A percentile compares a stretch with the other conserved stretches of the same genome.
Evolutionary conservation across 106 monocot genomes (phyloP).

Genomic region (Acanthochlamys bracteata): DNA sequence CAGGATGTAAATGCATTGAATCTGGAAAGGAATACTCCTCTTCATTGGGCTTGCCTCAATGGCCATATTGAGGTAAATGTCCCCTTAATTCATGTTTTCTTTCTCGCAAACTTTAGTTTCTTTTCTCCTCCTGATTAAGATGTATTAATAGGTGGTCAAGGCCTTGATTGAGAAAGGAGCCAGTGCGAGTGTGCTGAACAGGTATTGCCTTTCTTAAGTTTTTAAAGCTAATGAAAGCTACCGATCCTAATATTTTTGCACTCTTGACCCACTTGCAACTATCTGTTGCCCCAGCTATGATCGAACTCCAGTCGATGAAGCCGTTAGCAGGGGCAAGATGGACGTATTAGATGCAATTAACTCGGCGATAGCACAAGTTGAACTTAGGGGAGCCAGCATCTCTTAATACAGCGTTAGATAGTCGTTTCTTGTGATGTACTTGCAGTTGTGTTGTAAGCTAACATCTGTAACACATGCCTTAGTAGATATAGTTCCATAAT

Average conservation of each 20-base stretch:
- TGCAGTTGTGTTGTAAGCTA: no score
- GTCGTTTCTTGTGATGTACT: no score
- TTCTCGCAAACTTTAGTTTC: not conserved
- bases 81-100: not conserved
- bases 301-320: conserved; percentile 87
- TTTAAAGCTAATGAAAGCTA: no score
- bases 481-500: no score
- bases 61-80: conserved; percentile 69
- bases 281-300: conserved; percentile 43
- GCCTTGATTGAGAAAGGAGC: conserved; percentile 59
- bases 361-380: conserved; percentile 52
- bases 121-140: not conserved
- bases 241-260: no score
- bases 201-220: conserved; percentile 22
- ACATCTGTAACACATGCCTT: no score
- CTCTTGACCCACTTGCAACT: not conserved
- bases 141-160: conserved; percentile 50
- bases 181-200: conserved; percentile 55
- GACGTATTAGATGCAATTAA: conserved; percentile 73
- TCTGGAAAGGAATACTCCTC: conserved; percentile 72
- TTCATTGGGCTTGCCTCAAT: conserved; percentile 98
- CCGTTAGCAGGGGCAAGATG: conserved; percentile 57
- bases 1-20: conserved; percentile 86
- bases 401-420: no score
- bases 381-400: conserved; percentile 47